Conservation (phyloP, 1,139 yeast species). For the Kodamaea suecica region DNA sequence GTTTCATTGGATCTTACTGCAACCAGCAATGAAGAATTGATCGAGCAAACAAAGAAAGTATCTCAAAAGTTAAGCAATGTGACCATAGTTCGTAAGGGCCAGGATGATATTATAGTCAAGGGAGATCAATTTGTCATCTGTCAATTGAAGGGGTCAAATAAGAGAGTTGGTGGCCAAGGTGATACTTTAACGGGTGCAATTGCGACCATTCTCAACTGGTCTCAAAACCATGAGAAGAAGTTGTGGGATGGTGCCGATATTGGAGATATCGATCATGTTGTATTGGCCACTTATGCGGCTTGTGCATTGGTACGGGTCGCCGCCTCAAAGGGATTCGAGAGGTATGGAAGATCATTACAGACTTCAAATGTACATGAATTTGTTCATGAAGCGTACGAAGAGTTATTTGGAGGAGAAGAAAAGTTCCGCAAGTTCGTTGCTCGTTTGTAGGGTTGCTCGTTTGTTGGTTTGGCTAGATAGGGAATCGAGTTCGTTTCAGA, state of each 20-base stretch:
- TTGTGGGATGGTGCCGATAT: slow-evolving; percentile 50
- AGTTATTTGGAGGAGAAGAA: slow-evolving; percentile 21
- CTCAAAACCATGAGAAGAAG: slow-evolving; percentile 50
- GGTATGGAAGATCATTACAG: slow-evolving; percentile 75
- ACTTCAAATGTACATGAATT: slow-evolving; percentile 75
- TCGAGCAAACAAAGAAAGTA: slow-evolving; percentile 38
- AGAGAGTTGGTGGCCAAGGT: slow-evolving; percentile 88
- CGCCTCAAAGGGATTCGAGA: slow-evolving; percentile 59
- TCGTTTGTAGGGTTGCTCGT: no score
- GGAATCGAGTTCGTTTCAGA: no score
- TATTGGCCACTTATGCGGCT: slow-evolving; percentile 76
- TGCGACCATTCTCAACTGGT: slow-evolving; percentile 56
- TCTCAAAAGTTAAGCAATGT: slow-evolving; percentile 60
- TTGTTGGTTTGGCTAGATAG: no score
- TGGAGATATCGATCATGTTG: slow-evolving; percentile 36
- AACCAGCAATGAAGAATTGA: slow-evolving; percentile 18
- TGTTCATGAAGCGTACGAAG: slow-evolving; percentile 62
- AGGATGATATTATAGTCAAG: slow-evolving; percentile 58
- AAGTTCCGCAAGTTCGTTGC: no score
- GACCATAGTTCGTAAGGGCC: slow-evolving; percentile 71
- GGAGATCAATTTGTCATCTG: slow-evolving; percentile 40
- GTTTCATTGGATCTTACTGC: slow-evolving; percentile 32
- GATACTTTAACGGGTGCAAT: slow-evolving; percentile 73
- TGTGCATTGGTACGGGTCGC: slow-evolving; percentile 66
- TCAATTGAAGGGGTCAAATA: slow-evolving; percentile 56